Percentiles rank a stretch among this genome's conserved stretches.
Evolutionary conservation across 768 basidiomycete species (phyloP).

Genomic region (Boletus barrowsii): DNA sequence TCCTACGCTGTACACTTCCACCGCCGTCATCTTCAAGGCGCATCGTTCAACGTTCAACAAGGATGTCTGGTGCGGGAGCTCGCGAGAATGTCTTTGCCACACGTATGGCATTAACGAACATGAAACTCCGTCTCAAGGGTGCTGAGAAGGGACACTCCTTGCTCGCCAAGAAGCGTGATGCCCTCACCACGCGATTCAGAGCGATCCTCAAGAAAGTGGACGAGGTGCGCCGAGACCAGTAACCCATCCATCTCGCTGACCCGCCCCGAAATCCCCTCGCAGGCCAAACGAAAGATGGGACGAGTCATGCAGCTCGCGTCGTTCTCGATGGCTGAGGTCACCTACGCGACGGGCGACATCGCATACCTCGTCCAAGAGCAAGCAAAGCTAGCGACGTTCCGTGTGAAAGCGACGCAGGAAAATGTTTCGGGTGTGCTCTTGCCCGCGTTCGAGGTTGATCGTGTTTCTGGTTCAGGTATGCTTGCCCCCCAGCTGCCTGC

Average conservation of each 20-base stretch:
- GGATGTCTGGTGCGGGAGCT: constrained; percentile 86
- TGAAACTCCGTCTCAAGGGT: constrained; percentile 83
- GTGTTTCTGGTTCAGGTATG: constrained; percentile 78
- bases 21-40: neutral
- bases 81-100: constrained; percentile 96
- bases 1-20: neutral
- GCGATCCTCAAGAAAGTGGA: constrained; percentile 96
- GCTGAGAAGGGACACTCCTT: constrained; percentile 95
- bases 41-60: constrained; percentile 17
- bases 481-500: constrained; percentile 1
- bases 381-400: constrained; percentile 87
- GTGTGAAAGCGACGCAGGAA: constrained; percentile 92
- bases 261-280: constrained; percentile 11
- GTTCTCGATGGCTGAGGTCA: constrained; percentile 98
- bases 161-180: constrained; percentile 97
- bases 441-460: constrained; percentile 91
- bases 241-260: neutral
- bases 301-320: constrained; percentile 98
- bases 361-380: constrained; percentile 97
- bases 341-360: constrained; percentile 96
- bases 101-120: constrained; percentile 95
- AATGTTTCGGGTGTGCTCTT: constrained; percentile 97
- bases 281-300: constrained; percentile 99
- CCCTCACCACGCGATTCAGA: constrained; percentile 90
- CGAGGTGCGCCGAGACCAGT: constrained; percentile 60